Base-by-base conservation (phyloP, 176 grass and related monocot species). In the Stipa capillata region DNA sequence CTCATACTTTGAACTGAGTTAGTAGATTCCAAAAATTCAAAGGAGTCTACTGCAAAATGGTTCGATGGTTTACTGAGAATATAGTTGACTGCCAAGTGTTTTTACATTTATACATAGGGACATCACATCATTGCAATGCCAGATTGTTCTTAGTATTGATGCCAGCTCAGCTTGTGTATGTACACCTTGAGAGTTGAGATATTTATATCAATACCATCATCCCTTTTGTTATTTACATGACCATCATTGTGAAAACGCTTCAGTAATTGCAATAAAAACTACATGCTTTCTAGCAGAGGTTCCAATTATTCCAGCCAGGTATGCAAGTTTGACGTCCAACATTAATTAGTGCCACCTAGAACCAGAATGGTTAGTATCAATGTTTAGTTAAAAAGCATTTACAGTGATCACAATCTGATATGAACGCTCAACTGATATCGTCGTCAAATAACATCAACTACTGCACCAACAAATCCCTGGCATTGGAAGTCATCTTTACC, bases 311-410 rank as follows among this genome's bases (percentile, higher is more conserved):
- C n/a, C 14, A 53, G 14, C 20, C 9, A 35, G 11, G 60, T 51
- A 53, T 63, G 55, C 65, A 72, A 39, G 54, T 48, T 32, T 12
- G 27, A 63, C 33, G 2, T 65, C 69, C 7, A 72, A 57, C 39
- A 65, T 57, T 57, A 65, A 79, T 51, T 23, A 2, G 43, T 54
- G 7, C 41, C 44, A 3, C 33, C 12, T 27, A 49, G 16, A 21
- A 68, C 47, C 8, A 67, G 49, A 81, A 66, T 76, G 50, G 65
- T 23, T 69, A 69, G 39, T 33, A 48, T 58, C 23, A 73, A 63
- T 7, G 16, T 54, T 56, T 35, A 48, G 4, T 25, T 25, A 50
- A 62, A 23, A 48, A 44, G 56, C 73, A 43, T 29, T 72, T 36
- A 21, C 5, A 1, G 39, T 57, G 28, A 37, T 39, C 37, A 68